Base-by-base conservation (phyloP, 495 filamentous ascomycete species). In the Neurospora tetraspora region DNA sequence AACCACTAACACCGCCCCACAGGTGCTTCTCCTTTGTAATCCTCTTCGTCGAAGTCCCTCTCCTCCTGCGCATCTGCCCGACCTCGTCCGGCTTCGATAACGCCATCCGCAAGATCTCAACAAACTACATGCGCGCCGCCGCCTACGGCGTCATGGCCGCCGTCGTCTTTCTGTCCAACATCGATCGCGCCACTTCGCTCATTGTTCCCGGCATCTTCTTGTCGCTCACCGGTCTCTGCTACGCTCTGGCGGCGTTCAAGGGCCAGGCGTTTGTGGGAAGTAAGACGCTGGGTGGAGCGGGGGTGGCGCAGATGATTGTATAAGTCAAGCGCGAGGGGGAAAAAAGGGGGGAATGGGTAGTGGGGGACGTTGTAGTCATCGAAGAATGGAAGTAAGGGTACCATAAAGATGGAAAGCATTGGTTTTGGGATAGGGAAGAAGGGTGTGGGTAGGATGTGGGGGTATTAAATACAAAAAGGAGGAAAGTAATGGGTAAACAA, bases 41-140 rank as follows among this genome's bases (percentile, higher is more conserved):
- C 81, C 85, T 99, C 85, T 99, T 99, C 87, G 88, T 98, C 81
- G 96, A 99, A 81, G 91, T 99, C 20, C 96, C 96, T 11, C 91
- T 98, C 75, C 93, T 99, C 69, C 90, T 99, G 39, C 91, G 96
- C 82, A 98, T 99, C 84, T 99, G 96, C 84, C 96, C 96, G 69
- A 99, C 96, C 1, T 98, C 96, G 43, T 80, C 90, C 59, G 87
- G 85, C 70, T 99, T 99, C 83, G 96, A 98, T 79, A 85, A 82
- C 75, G 92, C 95, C 82, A 95, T 99, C 81, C 94, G 96, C 80
- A 88, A 86, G 68, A 94, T 99, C 85, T 93, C 93, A 47, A 93
- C 94, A 68, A 98, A 97, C 84, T 98, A 92, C 85, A 97, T 95
- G 91, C 94, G 96, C 82, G 95, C 94, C n/a, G 92, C 83, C 69